Base-by-base conservation (phyloP, 2,329 filamentous ascomycete genomes). In the Penicillium sp. region DNA sequence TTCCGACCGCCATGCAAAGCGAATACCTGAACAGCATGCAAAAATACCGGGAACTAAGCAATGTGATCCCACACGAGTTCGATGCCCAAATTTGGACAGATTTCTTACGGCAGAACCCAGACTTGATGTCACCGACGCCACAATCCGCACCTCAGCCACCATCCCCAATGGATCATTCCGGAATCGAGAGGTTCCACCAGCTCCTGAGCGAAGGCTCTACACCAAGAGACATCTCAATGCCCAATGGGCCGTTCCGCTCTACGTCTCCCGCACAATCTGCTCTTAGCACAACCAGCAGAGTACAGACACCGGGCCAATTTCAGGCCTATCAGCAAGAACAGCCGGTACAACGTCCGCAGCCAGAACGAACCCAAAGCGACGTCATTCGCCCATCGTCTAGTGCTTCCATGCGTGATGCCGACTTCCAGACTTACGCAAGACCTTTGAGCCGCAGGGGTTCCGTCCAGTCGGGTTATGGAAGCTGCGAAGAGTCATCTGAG, bases 11-110 rank as follows among this genome's bases (percentile, higher is more conserved):
- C 35, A 76, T 85, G 66, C 85, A 88, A 73, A 85, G 80, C 65
- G 85, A 88, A 76, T 88, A 87, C 68, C 73, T 85, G 47, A 83
- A 83, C 67, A 87, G 81, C 64, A 86, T 88, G 83, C 85, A 86
- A 67, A 84, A 82, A 62, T 85, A 88, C 67, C 82, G 85, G 48
- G 85, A 84, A 66, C 71, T 86, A 59, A 88, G 84, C 75, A 83
- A 84, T 65, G 76, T 83, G 30, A 83, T 86, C 64, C 84, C 86
- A 3, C 81, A 83, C 65, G 85, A 84, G 23, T 86, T 89, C 69
- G 91, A 96, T 71, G 84, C 86, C 29, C 86, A 86, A 47, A 90
- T 93, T 66, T 97, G 93, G 93, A 88, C 86, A 61, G 85, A 87
- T 5, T 92, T 95, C 60, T 77, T 93, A 13, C 89, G 91, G 71